Evolutionary conservation across 2,329 filamentous ascomycete genomes (phyloP).

Genomic region (Monilinia fructigena): DNA sequence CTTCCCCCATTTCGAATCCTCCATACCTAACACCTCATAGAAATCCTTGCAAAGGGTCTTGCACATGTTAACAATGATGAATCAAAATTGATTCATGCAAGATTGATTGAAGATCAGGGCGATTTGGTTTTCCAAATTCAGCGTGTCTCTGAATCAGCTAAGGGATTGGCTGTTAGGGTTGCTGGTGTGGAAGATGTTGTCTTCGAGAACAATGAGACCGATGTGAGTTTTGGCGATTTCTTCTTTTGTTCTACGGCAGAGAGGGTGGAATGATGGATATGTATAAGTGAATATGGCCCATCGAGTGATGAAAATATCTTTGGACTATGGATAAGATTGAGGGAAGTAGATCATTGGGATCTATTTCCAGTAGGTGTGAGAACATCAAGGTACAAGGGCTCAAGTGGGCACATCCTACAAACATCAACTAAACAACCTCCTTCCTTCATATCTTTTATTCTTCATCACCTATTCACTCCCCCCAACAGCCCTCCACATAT

Average conservation of each 20-base stretch:
- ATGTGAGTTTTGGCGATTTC: slow-evolving; percentile 10
- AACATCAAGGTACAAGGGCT: not conserved
- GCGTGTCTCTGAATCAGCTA: slow-evolving; percentile 44
- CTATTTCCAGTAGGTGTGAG: not conserved
- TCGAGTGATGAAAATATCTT: not conserved
- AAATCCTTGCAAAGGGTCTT: slow-evolving; percentile 7
- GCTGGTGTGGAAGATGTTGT: slow-evolving; percentile 37
- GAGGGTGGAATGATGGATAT: no score
- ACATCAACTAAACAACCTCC: no score
- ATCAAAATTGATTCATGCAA: slow-evolving; percentile 35
- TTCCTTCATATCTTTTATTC: not conserved
- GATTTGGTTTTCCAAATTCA: slow-evolving; percentile 51
- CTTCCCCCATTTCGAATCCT: not conserved
- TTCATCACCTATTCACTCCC: not conserved
- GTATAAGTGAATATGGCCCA: not conserved
- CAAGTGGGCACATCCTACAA: not conserved
- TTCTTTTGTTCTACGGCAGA: not conserved
- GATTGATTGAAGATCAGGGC: slow-evolving; percentile 51
- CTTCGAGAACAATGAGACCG: slow-evolving; percentile 9
- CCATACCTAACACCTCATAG: not conserved
- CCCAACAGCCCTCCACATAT: not conserved
- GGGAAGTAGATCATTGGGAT: not conserved
- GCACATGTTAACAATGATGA: slow-evolving; percentile 16
- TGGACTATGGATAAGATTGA: slow-evolving; percentile 42
- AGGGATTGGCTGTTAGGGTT: slow-evolving; percentile 44